These are phyloP conservation scores for Sphagnum tenellum DNA, from an alignment of 225 moss, liverwort and hornwort genomes.

Conservation along the genomic window DNA sequence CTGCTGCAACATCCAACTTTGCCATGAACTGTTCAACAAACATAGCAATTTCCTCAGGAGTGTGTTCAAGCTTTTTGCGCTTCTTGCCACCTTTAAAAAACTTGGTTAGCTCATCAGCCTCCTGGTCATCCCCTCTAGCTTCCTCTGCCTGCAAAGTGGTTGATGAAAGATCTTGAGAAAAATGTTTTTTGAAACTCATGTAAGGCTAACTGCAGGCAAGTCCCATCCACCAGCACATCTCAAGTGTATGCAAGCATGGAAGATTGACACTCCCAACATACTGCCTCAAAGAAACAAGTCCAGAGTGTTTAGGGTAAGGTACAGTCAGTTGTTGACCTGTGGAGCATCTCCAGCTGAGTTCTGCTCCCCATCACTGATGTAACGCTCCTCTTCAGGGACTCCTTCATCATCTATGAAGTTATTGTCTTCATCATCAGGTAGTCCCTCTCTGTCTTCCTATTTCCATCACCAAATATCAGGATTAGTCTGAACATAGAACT, in stretches of 20 bases:
- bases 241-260: too few relatives aligned
- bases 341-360: conserved; percentile 44
- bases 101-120: conserved; percentile 37
- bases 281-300: too few relatives aligned
- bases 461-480: background rate
- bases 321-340: conserved; percentile 15
- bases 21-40: conserved; percentile 99
- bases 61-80: conserved; percentile 54
- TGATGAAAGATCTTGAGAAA: too few relatives aligned
- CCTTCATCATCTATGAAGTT: conserved; percentile 86
- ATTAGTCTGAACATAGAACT: too few relatives aligned
- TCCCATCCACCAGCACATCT: too few relatives aligned
- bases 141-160: conserved; percentile 55
- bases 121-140: conserved; percentile 42
- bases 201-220: too few relatives aligned
- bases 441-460: conserved; percentile 53
- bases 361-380: conserved; percentile 66
- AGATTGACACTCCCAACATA: too few relatives aligned
- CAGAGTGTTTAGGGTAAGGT: too few relatives aligned
- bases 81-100: conserved; percentile 60
- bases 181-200: too few relatives aligned
- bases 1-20: conserved; percentile 93
- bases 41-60: conserved; percentile 95
- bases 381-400: conserved; percentile 49
- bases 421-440: conserved; percentile 42